These are phyloP conservation scores for Acer saccharum DNA, from an alignment of 345 rosid genomes.

Conservation along the genomic window DNA sequence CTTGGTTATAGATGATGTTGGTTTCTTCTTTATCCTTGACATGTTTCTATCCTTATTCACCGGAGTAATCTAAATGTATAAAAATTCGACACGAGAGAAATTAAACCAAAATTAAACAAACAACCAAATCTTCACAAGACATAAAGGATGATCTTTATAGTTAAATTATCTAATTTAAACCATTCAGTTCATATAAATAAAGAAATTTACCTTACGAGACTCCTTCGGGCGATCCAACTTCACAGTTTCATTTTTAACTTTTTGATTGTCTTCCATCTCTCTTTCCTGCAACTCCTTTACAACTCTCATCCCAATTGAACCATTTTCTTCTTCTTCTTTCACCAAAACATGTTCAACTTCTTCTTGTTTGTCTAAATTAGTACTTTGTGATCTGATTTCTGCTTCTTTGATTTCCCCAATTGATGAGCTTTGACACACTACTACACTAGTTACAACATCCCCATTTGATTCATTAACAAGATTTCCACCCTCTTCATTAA, in stretches of 20 bases:
- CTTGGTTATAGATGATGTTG: constrained; percentile 14
- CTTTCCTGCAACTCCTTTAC: constrained; percentile 33
- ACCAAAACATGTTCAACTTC: constrained; percentile 30
- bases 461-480: constrained; percentile 29
- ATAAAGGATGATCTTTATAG: constrained; percentile 4
- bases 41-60: constrained; percentile 33
- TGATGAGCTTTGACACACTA: constrained; percentile 43
- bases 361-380: constrained; percentile 27
- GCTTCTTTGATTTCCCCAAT: constrained; percentile 39
- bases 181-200: not conserved
- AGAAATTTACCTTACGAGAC: constrained; percentile 53
- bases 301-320: constrained; percentile 19
- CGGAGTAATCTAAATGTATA: constrained; percentile 40
- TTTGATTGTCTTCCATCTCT: constrained; percentile 29
- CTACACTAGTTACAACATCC: constrained; percentile 34
- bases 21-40: constrained; percentile 36
- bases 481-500: constrained; percentile 25
- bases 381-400: constrained; percentile 19
- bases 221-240: constrained; percentile 39
- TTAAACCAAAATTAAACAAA: constrained; percentile 10
- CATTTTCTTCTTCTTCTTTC: constrained; percentile 27
- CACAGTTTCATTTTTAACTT: constrained; percentile 31
- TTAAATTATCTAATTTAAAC: not conserved
- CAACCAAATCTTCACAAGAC: constrained; percentile 5
- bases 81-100: constrained; percentile 8